Base-by-base conservation (phyloP, 176 grass and related monocot genomes). In the Musa schizocarpa region DNA sequence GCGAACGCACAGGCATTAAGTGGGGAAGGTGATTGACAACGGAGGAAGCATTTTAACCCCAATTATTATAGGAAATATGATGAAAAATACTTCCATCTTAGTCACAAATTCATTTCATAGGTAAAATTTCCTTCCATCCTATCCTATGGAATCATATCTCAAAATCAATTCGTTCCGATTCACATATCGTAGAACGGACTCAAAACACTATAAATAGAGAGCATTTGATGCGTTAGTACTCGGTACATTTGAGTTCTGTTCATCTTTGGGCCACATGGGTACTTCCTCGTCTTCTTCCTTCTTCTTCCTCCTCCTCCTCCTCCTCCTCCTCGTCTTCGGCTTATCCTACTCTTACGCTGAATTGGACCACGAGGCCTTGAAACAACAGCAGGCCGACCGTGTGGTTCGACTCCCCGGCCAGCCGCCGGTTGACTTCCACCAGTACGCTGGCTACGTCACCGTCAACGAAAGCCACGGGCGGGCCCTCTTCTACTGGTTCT, bases 401-500 rank as follows among this genome's bases (percentile, higher is more conserved):
- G 82, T 85, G 21, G 27, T 20, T 19, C 78, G 49, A 19, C 74
- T 90, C 48, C 85, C 85, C 1, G 88, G 85, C 24, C 78, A 76
- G 66, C 88, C 88, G 71, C 57, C 63, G 19, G 54, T 74, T 54
- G 19, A 24, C 24, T 87, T 84, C 70, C 80, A 52, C 65, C 88
- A 90, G 11, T 90, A 82, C 73, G 81, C 88, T 0, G 88, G 88
- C 17, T 87, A 87, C 7, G 71, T 87, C 54, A 87, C 79, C 1
- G 81, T 80, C 19, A 78, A 90, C 50, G 76, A 84, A 68, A 27
- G 64, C 69, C 85, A 81, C 3, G 85, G 88, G 26, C 87, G 83
- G 79, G 85, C 88, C 10, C 82, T 91, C 34, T 85, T 91, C 85
- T 91, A 91, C 16, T 88, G 86, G 85, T 83, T 91, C 77, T 75